phyloP scores from a whole-genome alignment of 1,284 basidiomycete genomes.

The Cutaneotrichosporon arboriforme region DNA sequence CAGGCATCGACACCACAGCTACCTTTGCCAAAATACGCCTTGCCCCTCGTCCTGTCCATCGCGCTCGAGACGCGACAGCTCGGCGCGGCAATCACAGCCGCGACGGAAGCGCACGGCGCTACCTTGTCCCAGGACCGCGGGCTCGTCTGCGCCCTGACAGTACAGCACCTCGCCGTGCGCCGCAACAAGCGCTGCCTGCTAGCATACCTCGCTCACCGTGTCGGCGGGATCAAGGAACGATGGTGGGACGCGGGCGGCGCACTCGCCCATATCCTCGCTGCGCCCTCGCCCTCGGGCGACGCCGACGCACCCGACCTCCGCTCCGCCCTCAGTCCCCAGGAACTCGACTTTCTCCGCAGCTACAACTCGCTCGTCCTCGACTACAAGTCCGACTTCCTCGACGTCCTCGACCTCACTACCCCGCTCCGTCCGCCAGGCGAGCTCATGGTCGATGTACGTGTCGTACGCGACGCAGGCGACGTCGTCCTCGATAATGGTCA shows the following conservation, averaged over 20 bases:
- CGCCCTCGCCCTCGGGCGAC: slow-evolving; percentile 14
- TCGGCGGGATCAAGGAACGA: slow-evolving; percentile 73
- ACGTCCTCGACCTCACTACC: slow-evolving; percentile 77
- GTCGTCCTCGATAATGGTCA: slow-evolving; percentile 80
- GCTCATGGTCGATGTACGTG: slow-evolving; percentile 48
- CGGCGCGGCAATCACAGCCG: slow-evolving; percentile 49
- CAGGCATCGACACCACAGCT: slow-evolving; percentile 61
- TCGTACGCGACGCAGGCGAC: slow-evolving; percentile 72
- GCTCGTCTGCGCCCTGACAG: slow-evolving; percentile 64
- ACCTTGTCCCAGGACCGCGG: slow-evolving; percentile 46
- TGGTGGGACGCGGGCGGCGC: slow-evolving; percentile 95
- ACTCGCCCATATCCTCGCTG: slow-evolving; percentile 71
- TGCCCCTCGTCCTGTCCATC: slow-evolving; percentile 74
- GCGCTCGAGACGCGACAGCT: slow-evolving; percentile 88
- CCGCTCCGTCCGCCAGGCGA: slow-evolving; percentile 61
- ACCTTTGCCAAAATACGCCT: slow-evolving; percentile 81
- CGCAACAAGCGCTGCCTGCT: slow-evolving; percentile 91
- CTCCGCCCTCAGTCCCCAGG: slow-evolving; percentile 74
- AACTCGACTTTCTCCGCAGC: slow-evolving; percentile 79
- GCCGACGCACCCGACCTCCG: slow-evolving; percentile 56
- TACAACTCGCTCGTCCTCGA: slow-evolving; percentile 77
- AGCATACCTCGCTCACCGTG: slow-evolving; percentile 80
- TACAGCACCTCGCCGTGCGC: slow-evolving; percentile 79
- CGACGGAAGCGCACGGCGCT: slow-evolving; percentile 36
- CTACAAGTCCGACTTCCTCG: slow-evolving; percentile 77